phyloP scores from a whole-genome alignment of 106 monocot genomes.

The Cymbidium sinense region DNA sequence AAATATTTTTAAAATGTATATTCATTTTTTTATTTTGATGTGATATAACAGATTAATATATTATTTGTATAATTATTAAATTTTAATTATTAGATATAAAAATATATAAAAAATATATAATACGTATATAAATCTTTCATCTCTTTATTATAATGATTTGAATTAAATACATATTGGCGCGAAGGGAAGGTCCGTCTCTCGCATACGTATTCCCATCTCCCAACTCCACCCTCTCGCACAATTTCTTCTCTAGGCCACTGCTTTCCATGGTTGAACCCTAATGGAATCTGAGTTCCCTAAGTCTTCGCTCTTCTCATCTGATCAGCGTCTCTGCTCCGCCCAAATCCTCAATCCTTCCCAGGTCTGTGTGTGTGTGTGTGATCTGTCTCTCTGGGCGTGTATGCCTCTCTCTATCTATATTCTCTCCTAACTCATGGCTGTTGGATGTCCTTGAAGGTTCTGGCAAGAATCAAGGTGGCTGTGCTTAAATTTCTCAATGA shows the following conservation, averaged over 20 bases:
- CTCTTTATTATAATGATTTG: too few relatives aligned
- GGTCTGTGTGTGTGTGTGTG: slow-evolving; percentile 17
- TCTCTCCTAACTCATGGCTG: background rate
- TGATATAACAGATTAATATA: too few relatives aligned
- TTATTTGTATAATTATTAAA: too few relatives aligned
- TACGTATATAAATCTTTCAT: too few relatives aligned
- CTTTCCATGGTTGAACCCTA: background rate
- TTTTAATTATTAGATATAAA: too few relatives aligned
- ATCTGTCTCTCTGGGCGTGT: slow-evolving; percentile 2
- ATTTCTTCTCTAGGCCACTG: background rate
- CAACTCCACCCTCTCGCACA: too few relatives aligned
- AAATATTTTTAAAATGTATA: too few relatives aligned
- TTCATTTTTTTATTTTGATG: too few relatives aligned
- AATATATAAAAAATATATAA: too few relatives aligned
- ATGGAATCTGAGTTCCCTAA: slow-evolving; percentile 26
- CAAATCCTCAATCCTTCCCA: slow-evolving; percentile 64
- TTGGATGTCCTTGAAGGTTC: slow-evolving; percentile 25
- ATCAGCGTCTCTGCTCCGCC: slow-evolving; percentile 81
- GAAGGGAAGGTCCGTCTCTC: too few relatives aligned
- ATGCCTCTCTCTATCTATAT: background rate
- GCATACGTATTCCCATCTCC: too few relatives aligned
- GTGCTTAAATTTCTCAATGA: slow-evolving; percentile 69
- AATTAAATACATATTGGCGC: too few relatives aligned
- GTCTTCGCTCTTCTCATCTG: slow-evolving; percentile 77
- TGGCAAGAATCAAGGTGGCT: slow-evolving; percentile 76